phyloP scores from a whole-genome alignment of 2,329 filamentous ascomycete species.

The Penicillium hordei region DNA sequence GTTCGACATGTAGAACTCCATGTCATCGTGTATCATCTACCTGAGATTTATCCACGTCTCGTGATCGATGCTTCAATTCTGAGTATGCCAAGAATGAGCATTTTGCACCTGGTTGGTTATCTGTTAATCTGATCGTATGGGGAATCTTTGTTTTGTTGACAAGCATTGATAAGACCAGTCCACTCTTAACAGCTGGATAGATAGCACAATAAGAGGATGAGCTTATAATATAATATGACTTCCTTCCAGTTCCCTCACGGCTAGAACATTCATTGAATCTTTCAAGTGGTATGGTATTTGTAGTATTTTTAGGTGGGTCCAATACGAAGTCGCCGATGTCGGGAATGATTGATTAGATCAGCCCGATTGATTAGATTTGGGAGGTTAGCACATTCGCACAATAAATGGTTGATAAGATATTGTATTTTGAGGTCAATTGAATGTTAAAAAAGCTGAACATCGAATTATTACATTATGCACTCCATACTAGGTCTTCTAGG shows the following conservation, averaged over 20 bases:
- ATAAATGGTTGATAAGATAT: not conserved
- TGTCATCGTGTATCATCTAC: not conserved
- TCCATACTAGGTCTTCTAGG: not conserved
- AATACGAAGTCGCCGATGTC: slow-evolving; percentile 7
- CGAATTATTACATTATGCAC: not conserved
- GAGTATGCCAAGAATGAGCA: not conserved
- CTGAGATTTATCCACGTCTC: not conserved
- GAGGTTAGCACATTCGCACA: not conserved
- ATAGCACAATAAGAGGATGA: not conserved
- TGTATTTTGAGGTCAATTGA: too few species aligned
- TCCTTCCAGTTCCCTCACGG: too few species aligned
- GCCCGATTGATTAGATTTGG: slow-evolving; percentile 12
- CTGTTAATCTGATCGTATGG: not conserved
- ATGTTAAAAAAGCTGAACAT: too few species aligned
- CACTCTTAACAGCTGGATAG: not conserved
- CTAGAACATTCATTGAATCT: not conserved
- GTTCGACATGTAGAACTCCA: slow-evolving; percentile 10
- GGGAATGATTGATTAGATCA: slow-evolving; percentile 15
- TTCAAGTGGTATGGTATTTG: not conserved
- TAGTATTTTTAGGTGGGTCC: not conserved
- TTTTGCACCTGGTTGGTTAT: not conserved
- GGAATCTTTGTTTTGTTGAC: not conserved
- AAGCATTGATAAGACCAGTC: not conserved
- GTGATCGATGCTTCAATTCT: not conserved
- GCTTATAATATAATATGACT: not conserved